Evolutionary conservation across 768 basidiomycete species (phyloP).

Genomic region (Chalciporus sphaerocephalus): DNA sequence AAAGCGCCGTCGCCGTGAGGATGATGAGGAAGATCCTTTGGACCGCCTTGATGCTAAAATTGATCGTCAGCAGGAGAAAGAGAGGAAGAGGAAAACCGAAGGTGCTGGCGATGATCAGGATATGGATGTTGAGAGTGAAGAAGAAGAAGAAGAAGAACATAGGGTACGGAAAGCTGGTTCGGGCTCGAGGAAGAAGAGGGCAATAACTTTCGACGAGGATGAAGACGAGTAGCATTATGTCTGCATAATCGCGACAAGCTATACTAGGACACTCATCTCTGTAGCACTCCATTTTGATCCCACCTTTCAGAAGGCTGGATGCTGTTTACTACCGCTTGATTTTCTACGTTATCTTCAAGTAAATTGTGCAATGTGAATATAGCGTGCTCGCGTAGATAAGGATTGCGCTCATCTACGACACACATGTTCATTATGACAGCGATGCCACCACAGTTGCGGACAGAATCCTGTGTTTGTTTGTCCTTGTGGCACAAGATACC

Average conservation of each 20-base stretch:
- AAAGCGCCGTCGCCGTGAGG: conserved; percentile 38
- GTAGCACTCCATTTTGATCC: conserved; percentile 53
- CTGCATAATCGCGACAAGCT: conserved; percentile 13
- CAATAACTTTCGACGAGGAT: conserved; percentile 54
- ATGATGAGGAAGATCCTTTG: conserved; percentile 52
- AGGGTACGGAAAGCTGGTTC: conserved; percentile 55
- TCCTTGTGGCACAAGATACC: conserved; percentile 68
- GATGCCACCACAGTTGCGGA: conserved; percentile 68
- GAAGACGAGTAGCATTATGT: conserved; percentile 39
- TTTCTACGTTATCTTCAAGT: conserved; percentile 70
- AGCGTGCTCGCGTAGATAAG: conserved; percentile 90
- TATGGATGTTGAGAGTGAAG: conserved; percentile 74
- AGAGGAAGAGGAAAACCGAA: conserved; percentile 40
- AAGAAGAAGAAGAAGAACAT: conserved; percentile 69
- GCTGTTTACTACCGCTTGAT: conserved; percentile 73
- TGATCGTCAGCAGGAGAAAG: conserved; percentile 49
- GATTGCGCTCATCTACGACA: conserved; percentile 86
- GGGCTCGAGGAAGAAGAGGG: conserved; percentile 51
- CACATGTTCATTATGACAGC: conserved; percentile 83
- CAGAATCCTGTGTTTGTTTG: conserved; percentile 67
- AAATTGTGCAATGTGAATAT: conserved; percentile 80
- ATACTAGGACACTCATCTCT: conserved; percentile 25
- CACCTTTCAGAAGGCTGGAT: conserved; percentile 61
- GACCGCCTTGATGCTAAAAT: conserved; percentile 72
- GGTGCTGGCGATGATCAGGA: conserved; percentile 40